A percentile compares a stretch with the other conserved stretches of the same genome.
phyloP scores from a whole-genome alignment of 176 grass and related monocot species.

The Urochloa ruziziensis region DNA sequence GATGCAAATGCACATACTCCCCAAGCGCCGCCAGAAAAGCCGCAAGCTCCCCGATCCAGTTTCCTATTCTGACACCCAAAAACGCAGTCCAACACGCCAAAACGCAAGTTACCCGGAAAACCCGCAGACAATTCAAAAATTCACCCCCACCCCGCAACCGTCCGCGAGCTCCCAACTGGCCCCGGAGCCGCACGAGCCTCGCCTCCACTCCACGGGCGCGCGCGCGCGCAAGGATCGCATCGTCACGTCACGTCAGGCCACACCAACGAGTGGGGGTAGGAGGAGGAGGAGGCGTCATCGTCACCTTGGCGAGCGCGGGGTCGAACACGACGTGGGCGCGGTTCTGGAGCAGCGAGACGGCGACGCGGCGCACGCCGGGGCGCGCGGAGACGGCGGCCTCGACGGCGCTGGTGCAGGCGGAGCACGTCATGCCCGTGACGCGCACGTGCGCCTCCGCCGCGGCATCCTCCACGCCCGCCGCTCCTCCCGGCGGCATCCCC shows the following conservation, averaged over 20 bases:
- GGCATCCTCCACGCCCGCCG: neutral
- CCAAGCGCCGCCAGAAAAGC: neutral
- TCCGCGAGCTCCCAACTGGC: neutral
- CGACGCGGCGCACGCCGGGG: slow-evolving; percentile 57
- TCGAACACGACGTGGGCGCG: slow-evolving; percentile 82
- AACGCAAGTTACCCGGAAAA: neutral
- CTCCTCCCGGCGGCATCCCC: neutral
- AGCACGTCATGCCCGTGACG: slow-evolving; percentile 94
- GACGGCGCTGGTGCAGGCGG: slow-evolving; percentile 88
- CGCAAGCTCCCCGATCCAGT: neutral
- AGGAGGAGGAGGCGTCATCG: neutral
- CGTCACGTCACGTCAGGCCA: neutral
- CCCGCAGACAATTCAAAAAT: neutral
- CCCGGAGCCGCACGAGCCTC: neutral
- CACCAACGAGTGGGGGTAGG: neutral
- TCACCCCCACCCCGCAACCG: neutral
- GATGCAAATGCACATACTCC: neutral
- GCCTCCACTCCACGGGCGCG: neutral
- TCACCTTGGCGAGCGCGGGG: slow-evolving; percentile 73
- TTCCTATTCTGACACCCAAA: neutral
- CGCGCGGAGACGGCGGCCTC: slow-evolving; percentile 66
- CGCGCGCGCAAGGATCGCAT: slow-evolving; percentile 22
- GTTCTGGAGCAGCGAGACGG: slow-evolving; percentile 96
- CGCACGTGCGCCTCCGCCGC: slow-evolving; percentile 66
- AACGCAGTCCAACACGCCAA: neutral